These are phyloP conservation scores for Pyracantha coccinea DNA, from an alignment of 331 rosid species.

Conservation along the genomic window DNA sequence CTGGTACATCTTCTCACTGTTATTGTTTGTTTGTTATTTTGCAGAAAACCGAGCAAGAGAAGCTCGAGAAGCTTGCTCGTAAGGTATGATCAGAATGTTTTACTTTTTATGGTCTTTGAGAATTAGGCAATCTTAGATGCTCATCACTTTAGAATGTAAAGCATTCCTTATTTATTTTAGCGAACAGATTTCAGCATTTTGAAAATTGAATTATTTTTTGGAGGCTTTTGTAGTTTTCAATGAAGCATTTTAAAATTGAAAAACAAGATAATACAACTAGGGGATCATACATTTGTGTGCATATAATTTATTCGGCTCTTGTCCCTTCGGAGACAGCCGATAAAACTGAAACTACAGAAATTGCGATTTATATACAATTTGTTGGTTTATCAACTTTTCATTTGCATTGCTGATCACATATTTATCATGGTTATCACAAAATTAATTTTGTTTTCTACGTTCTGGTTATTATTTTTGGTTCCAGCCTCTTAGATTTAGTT, in stretches of 20 bases:
- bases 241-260: neutral
- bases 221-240: neutral
- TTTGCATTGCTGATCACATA: neutral
- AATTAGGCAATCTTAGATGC: neutral
- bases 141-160: neutral
- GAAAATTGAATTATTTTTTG: neutral
- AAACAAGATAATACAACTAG: neutral
- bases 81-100: slow-evolving; percentile 42
- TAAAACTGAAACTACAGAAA: neutral
- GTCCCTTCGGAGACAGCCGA: neutral
- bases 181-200: no score
- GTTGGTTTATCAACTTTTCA: neutral
- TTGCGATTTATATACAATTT: neutral
- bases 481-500: no score
- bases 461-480: neutral
- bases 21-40: slow-evolving; percentile 8
- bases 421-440: neutral
- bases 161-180: neutral
- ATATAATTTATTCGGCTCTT: neutral
- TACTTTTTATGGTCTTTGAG: neutral
- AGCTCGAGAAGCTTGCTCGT: slow-evolving; percentile 91
- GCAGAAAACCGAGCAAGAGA: slow-evolving; percentile 91
- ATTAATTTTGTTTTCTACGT: neutral
- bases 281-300: neutral
- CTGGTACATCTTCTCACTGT: neutral